Evolutionary conservation across 352 stramenopile species (phyloP), one percentile per base, ranked within the genome.

Genomic region (Phytophthora idaei): DNA sequence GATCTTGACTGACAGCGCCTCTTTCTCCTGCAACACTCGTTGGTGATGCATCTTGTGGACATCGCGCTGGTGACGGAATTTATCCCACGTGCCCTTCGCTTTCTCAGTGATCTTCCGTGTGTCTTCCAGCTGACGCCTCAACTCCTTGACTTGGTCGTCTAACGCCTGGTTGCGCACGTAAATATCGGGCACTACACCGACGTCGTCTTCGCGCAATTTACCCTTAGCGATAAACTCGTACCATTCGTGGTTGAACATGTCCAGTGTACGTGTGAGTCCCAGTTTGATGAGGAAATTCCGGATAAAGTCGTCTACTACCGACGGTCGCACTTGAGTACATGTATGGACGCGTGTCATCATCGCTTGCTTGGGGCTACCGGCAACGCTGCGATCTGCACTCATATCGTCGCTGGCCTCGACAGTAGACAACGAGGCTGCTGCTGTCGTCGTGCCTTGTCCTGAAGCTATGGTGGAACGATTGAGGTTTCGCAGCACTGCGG

Each of bases 1-100:
- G 57, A 98, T 94, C 72, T 98, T 97, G 64, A 50, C 61, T 6
- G 90, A 86, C 25, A 98, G 74, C n/a, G 91, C 90, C 17, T 97
- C 89, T 69, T 98, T 98, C 66, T 98, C 95, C 75, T 98, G 93
- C 25, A 98, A 75, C 39, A 98, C 95, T 42, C 93, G 88, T 75
- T 98, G 90, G 82, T 98, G 95, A 67, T 98, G 90, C 90, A 98
- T 98, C 66, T 97, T 95, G 78, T 98, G 94, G 50, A 97, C 95
- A 72, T 98, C 94, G 1, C 94, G 87, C 67, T 98, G 92, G 42
- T 97, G 94, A 17, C 93, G 89, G 69, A 98, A 98, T 69, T 98
- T 98, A 79, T 98, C 95, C 93, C 94, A 98, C 39, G 95, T 98
- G 58, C 85, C 87, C 50, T 94, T 92, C 1, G 93, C 95, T 50